These are phyloP conservation scores for Helianthus annuus DNA, from an alignment of 129 eudicot species.

Conservation along the genomic window HanXRQr2.0-SUNRISE NC_035446.2:126642995-126643494, in stretches of 20 bases:
- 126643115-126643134: not conserved
- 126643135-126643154: constrained; percentile 40
- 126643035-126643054: not conserved
- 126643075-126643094: constrained; percentile 14
- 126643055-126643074: constrained; percentile 1
- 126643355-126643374: constrained; percentile 45
- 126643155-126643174: constrained; percentile 30
- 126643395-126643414: constrained; percentile 48
- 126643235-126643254: constrained; percentile 59
- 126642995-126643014: constrained; percentile 12
- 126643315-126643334: constrained; percentile 62
- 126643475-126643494: constrained; percentile 67
- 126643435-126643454: constrained; percentile 87
- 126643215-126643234: constrained; percentile 89
- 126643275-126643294: constrained; percentile 64
- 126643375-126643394: constrained; percentile 43
- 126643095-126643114: not conserved
- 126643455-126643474: constrained; percentile 80
- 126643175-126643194: constrained; percentile 16
- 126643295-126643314: constrained; percentile 49
- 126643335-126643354: constrained; percentile 45
- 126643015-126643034: not conserved
- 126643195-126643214: constrained; percentile 43
- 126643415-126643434: constrained; percentile 64
- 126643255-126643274: constrained; percentile 73